phyloP scores from a whole-genome alignment of 2,329 filamentous ascomycete genomes.

The Cytospora piceicola region DNA sequence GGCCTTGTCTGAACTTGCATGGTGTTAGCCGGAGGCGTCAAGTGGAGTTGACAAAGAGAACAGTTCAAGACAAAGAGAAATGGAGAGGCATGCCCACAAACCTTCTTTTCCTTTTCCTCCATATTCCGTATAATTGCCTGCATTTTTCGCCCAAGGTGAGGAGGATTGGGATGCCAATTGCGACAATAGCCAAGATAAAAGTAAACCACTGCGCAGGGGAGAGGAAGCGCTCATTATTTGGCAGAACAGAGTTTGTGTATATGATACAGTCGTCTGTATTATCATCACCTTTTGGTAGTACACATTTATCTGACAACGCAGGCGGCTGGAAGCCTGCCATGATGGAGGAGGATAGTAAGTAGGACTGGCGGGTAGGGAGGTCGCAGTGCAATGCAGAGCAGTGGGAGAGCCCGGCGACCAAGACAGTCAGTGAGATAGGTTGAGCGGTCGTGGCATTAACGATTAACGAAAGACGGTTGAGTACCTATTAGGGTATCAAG shows the following conservation, averaged over 20 bases:
- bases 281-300: conserved; percentile 31
- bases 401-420: conserved; percentile 25
- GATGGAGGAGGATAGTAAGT: conserved; percentile 4
- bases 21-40: conserved; percentile 14
- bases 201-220: conserved; percentile 38
- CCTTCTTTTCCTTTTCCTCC: conserved; percentile 27
- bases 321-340: conserved; percentile 44
- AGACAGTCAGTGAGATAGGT: conserved; percentile 8
- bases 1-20: conserved; percentile 16
- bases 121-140: conserved; percentile 8
- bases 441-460: conserved; percentile 25
- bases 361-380: not conserved
- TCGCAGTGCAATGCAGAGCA: conserved; percentile 8
- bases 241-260: conserved; percentile 40
- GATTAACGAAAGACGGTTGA: conserved; percentile 8
- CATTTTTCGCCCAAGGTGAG: conserved; percentile 25
- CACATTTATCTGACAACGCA: conserved; percentile 34
- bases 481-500: conserved; percentile 16
- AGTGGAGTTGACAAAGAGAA: not conserved
- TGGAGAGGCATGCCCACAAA: not conserved
- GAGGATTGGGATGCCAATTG: conserved; percentile 34
- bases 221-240: conserved; percentile 33
- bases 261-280: conserved; percentile 32
- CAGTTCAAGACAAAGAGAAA: not conserved
- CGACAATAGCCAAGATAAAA: conserved; percentile 35